Evolutionary conservation across 495 filamentous ascomycete species (phyloP).

Genomic region (Cercophora samala): DNA sequence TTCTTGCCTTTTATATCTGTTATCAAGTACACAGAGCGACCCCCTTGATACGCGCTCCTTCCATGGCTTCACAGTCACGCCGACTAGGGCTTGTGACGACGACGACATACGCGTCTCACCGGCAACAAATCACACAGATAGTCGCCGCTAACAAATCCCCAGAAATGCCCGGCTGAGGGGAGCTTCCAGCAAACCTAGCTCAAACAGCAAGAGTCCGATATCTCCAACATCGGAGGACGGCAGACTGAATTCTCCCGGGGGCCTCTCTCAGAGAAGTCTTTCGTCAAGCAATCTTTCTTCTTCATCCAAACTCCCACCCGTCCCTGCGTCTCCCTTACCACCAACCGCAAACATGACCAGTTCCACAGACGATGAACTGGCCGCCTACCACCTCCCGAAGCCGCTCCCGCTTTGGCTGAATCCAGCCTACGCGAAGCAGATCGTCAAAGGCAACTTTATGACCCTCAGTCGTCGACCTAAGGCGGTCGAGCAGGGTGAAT

Average conservation of each 20-base stretch:
- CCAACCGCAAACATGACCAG: slow-evolving; percentile 33
- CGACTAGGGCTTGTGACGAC: background rate
- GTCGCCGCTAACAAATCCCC: slow-evolving; percentile 20
- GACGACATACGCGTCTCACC: too few relatives aligned
- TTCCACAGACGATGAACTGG: slow-evolving; percentile 45
- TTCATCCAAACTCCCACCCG: slow-evolving; percentile 51
- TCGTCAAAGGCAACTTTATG: slow-evolving; percentile 95
- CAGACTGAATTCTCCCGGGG: slow-evolving; percentile 43
- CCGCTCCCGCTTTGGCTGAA: slow-evolving; percentile 45
- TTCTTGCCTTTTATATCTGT: background rate
- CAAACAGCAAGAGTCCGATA: slow-evolving; percentile 39
- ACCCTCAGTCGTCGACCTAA: slow-evolving; percentile 85
- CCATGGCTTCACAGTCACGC: background rate
- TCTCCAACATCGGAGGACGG: slow-evolving; percentile 36
- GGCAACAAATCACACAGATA: background rate
- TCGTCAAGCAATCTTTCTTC: slow-evolving; percentile 48
- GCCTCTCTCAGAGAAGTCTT: slow-evolving; percentile 44
- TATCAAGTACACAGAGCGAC: background rate
- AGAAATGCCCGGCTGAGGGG: slow-evolving; percentile 50
- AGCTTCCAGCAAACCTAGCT: slow-evolving; percentile 39
- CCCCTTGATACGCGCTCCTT: background rate
- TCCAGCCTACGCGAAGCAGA: slow-evolving; percentile 75
- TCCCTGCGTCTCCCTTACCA: slow-evolving; percentile 45
- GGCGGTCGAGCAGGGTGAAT: slow-evolving; percentile 86
- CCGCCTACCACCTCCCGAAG: slow-evolving; percentile 49